These are phyloP conservation scores for Phytophthora europaea DNA, from an alignment of 352 stramenopile genomes.

Conservation along the genomic window DNA sequence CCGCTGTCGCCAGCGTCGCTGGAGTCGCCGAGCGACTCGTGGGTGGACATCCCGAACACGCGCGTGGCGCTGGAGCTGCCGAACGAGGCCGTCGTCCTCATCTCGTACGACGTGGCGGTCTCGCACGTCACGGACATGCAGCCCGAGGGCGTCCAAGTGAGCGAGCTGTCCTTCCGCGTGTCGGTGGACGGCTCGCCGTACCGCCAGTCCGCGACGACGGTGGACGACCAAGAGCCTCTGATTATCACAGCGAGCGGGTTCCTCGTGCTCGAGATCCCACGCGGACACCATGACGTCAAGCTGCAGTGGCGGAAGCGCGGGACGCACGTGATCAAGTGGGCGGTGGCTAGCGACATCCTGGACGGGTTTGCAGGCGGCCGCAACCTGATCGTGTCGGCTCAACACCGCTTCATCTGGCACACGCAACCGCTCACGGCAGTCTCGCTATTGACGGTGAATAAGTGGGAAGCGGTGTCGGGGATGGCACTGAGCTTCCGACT, in stretches of 20 bases:
- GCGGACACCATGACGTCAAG: constrained; percentile 57
- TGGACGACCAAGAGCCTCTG: constrained; percentile 70
- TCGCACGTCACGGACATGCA: constrained; percentile 44
- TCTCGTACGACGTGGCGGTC: constrained; percentile 79
- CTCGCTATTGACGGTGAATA: constrained; percentile 52
- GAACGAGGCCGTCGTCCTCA: constrained; percentile 68
- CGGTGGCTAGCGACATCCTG: constrained; percentile 66
- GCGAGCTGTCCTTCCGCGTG: constrained; percentile 74
- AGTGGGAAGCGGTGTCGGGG: constrained; percentile 65
- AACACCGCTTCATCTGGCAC: constrained; percentile 79
- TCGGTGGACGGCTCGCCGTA: constrained; percentile 63
- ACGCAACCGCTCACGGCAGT: constrained; percentile 59
- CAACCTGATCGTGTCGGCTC: constrained; percentile 69
- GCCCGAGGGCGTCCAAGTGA: constrained; percentile 38
- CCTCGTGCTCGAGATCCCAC: constrained; percentile 60
- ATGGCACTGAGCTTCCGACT: constrained; percentile 69
- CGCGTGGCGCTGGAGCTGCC: constrained; percentile 56
- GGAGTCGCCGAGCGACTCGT: constrained; percentile 43
- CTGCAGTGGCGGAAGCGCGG: constrained; percentile 83
- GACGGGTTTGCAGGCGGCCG: constrained; percentile 77
- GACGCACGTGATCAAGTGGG: constrained; percentile 56
- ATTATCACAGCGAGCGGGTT: constrained; percentile 67
- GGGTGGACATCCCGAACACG: constrained; percentile 71
- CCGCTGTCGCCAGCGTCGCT: constrained; percentile 54
- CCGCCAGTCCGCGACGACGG: constrained; percentile 70